phyloP scores from a whole-genome alignment of 129 eudicot genomes.

The Helianthus annuus region DNA sequence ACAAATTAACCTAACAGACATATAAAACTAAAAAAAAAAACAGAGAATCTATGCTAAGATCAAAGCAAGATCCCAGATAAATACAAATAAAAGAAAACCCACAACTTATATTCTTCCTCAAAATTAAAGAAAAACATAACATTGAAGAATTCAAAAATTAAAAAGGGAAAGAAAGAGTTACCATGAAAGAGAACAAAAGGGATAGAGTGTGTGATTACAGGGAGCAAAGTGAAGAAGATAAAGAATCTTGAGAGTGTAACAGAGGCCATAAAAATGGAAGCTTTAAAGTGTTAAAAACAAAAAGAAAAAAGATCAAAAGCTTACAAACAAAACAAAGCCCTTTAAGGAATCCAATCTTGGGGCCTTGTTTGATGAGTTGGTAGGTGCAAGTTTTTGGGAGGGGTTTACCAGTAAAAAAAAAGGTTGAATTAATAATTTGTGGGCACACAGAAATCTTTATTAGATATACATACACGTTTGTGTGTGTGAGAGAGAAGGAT shows the following conservation, averaged over 20 bases:
- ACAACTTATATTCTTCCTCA: neutral
- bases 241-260: slow-evolving; percentile 23
- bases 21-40: neutral
- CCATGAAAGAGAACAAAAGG: slow-evolving; percentile 95
- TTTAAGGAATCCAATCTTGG: neutral
- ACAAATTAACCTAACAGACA: slow-evolving; percentile 7
- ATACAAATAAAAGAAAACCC: slow-evolving; percentile 2
- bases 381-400: neutral
- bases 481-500: slow-evolving; percentile 8
- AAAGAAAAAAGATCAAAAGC: slow-evolving; percentile 14
- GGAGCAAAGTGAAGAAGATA: slow-evolving; percentile 37
- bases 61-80: slow-evolving; percentile 20
- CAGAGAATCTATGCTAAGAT: slow-evolving; percentile 3
- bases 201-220: slow-evolving; percentile 42
- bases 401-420: slow-evolving; percentile 7
- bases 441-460: slow-evolving; percentile 17
- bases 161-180: slow-evolving; percentile 25
- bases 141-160: neutral
- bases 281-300: slow-evolving; percentile 15
- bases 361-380: slow-evolving; percentile 17
- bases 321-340: slow-evolving; percentile 4
- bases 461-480: slow-evolving; percentile 17
- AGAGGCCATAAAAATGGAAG: slow-evolving; percentile 29
- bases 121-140: neutral
- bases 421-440: neutral